Evolutionary conservation across 164 flowering plant genomes (phyloP), one percentile per base, ranked within the genome.

Genomic region (Magnolia kwangsiensis): DNA sequence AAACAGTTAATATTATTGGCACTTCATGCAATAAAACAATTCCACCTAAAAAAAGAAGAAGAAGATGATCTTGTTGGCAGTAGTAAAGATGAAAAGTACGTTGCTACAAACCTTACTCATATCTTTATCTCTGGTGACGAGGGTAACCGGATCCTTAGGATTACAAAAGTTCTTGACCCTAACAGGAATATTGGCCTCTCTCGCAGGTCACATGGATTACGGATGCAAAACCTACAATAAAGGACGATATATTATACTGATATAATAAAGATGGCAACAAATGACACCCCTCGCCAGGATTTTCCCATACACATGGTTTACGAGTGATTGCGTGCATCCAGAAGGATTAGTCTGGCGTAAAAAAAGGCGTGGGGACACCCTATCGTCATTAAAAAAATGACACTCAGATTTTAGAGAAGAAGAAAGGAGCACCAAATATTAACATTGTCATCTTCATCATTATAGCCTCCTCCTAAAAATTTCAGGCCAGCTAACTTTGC

Each of bases 201-300:
- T 87, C 72, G 97, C 99, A 67, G 99, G 99, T 73, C 92, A 88
- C 99, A 95, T 93, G 58, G 99, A 93, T 79, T 91, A 98, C 69
- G 99, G 99, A 87, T 95, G 99, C 84, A 95, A 79, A 63, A 95
- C 99, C 99, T 95, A 82, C 71, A 74, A 78, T 31, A 29, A 27
- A 18, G 68, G 24, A 24, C 21, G 4, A 65, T n/a, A 16, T 21
- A 6, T 13, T n/a, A 21, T n/a, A 6, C 1, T 63, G 19, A 18
- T 55, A 24, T 49, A 73, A 71, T 7, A 37, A 19, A 74, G 37
- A 5, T 14, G 3, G 3, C 24, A 10, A 58, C 37, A n/a, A 75
- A 69, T 67, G 45, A 37, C 45, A 37, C 45, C 45, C 45, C 45
- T 37, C 45, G 7, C 45, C 7, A 0, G 45, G 7, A 37, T 37